A percentile compares a stretch with the other conserved stretches of the same genome.
Evolutionary conservation across 768 basidiomycete species (phyloP).

Genomic region (Tricholoma sp.): DNA sequence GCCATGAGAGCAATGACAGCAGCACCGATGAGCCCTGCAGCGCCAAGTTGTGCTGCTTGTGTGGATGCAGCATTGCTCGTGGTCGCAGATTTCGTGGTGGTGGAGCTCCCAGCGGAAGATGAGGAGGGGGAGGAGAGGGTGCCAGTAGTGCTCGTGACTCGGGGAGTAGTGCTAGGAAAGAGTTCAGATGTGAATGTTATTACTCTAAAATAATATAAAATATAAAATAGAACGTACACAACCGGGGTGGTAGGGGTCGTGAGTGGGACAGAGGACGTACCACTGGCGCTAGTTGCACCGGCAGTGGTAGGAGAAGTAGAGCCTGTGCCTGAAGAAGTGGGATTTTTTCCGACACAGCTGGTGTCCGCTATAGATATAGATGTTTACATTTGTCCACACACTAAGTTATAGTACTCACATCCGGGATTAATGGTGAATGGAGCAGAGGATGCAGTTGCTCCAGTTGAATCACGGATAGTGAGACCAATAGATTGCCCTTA

Average conservation of each 20-base stretch:
- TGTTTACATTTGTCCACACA: background rate
- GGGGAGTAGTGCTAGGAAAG: background rate
- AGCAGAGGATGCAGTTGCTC: conserved; percentile 43
- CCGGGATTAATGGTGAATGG: conserved; percentile 44
- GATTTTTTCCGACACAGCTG: conserved; percentile 29
- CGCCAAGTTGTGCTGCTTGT: conserved; percentile 31
- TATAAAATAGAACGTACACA: too few species aligned
- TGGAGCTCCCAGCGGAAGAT: too few species aligned
- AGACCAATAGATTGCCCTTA: conserved; percentile 53
- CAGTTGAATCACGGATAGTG: conserved; percentile 56
- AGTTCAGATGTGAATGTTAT: background rate
- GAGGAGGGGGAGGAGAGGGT: background rate
- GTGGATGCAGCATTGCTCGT: conserved; percentile 25
- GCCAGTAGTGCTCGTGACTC: conserved; percentile 7
- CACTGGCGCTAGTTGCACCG: conserved; percentile 8
- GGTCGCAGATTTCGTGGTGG: conserved; percentile 8
- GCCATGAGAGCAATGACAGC: conserved; percentile 39
- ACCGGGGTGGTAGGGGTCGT: conserved; percentile 8
- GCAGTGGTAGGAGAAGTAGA: conserved; percentile 11
- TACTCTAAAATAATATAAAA: background rate
- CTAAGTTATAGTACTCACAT: conserved; percentile 34
- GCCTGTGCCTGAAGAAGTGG: conserved; percentile 14
- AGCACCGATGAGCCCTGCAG: conserved; percentile 37
- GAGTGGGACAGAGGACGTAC: conserved; percentile 4
- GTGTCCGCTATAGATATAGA: conserved; percentile 23